Conservation (phyloP, 306 rosid species). For the Inga oerstediana region DNA sequence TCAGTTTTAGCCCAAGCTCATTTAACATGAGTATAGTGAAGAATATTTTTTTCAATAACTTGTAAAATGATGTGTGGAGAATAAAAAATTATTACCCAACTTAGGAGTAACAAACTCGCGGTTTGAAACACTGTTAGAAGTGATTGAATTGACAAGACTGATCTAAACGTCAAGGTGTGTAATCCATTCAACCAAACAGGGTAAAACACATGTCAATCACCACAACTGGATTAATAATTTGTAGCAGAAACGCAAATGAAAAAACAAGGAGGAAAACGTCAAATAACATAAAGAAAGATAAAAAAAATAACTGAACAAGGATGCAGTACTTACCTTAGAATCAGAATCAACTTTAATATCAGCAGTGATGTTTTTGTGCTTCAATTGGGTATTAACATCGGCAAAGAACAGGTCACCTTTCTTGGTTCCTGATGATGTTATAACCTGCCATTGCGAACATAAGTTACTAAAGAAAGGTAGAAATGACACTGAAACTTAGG, state of each 20-base stretch:
- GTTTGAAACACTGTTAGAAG: not conserved
- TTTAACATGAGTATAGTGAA: not conserved
- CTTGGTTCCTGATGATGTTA: slow-evolving; percentile 81
- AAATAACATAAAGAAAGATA: not conserved
- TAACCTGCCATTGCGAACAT: slow-evolving; percentile 56
- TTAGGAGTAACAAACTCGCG: not conserved
- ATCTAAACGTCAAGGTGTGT: not conserved
- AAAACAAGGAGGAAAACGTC: not conserved
- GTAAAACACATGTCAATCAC: slow-evolving; percentile 8
- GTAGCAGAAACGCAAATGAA: not conserved
- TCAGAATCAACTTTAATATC: slow-evolving; percentile 91
- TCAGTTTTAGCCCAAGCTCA: not conserved
- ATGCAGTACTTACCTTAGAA: slow-evolving; percentile 63
- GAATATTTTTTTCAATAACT: not conserved
- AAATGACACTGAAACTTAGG: slow-evolving; percentile 1
- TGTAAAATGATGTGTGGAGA: not conserved
- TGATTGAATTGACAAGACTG: not conserved
- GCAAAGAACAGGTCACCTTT: slow-evolving; percentile 80
- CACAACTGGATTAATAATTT: not conserved
- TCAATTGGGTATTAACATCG: slow-evolving; percentile 87
- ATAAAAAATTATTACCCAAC: not conserved
- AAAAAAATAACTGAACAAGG: slow-evolving; percentile 7
- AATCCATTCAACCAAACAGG: not conserved
- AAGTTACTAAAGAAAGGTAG: not conserved
- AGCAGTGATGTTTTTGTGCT: slow-evolving; percentile 76